A percentile compares a stretch with the other conserved stretches of the same genome.
Evolutionary conservation across 2,329 filamentous ascomycete genomes (phyloP).

Genomic region (Neonectria magnoliae): DNA sequence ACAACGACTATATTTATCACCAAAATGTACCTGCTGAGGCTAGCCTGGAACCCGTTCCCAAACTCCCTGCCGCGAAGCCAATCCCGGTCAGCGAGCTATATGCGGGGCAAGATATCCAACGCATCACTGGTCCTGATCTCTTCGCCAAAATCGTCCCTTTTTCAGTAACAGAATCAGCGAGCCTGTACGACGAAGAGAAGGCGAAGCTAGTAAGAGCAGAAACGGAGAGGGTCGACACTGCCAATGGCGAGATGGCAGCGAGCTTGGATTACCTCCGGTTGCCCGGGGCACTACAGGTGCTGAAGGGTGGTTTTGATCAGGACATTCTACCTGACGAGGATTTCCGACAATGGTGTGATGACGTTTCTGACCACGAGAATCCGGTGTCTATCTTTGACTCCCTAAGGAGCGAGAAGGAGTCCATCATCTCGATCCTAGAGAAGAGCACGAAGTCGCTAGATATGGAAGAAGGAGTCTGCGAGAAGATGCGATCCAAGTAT

Average conservation of each 20-base stretch:
- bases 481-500: slow-evolving; percentile 99
- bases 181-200: slow-evolving; percentile 98
- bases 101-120: slow-evolving; percentile 94
- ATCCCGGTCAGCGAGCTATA: slow-evolving; percentile 98
- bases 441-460: slow-evolving; percentile 88
- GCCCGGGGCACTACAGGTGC: slow-evolving; percentile 85
- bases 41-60: slow-evolving; percentile 81
- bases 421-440: slow-evolving; percentile 78
- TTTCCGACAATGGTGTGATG: slow-evolving; percentile 92
- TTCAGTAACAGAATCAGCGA: slow-evolving; percentile 95
- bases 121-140: slow-evolving; percentile 95
- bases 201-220: slow-evolving; percentile 94
- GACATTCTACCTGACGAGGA: slow-evolving; percentile 89
- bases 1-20: slow-evolving; percentile 99
- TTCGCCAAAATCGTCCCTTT: slow-evolving; percentile 97
- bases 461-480: slow-evolving; percentile 96
- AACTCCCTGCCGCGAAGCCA: slow-evolving; percentile 93
- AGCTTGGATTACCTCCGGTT: slow-evolving; percentile 93
- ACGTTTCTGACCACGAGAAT: slow-evolving; percentile 85
- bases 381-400: slow-evolving; percentile 83
- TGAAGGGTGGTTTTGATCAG: slow-evolving; percentile 93
- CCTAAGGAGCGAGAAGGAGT: slow-evolving; percentile 79
- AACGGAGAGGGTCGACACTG: slow-evolving; percentile 90
- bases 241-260: slow-evolving; percentile 95
- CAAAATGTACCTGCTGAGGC: slow-evolving; percentile 89